Evolutionary conservation across 768 basidiomycete species (phyloP), one percentile per base, ranked within the genome.

Genomic region (Lactifluus hygrophoroides): DNA sequence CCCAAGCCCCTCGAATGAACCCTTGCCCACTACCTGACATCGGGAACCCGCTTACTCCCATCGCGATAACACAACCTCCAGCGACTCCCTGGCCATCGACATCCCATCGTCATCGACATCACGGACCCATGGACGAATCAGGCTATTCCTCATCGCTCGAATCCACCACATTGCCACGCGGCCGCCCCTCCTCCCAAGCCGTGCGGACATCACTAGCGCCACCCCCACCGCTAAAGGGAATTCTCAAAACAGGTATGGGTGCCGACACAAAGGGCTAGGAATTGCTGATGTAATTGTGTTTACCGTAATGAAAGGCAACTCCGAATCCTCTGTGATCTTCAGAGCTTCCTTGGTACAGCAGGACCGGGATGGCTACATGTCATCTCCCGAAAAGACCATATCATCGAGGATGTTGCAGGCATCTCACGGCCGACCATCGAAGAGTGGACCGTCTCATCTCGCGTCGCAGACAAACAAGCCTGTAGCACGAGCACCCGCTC

Each of bases 361-460:
- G 43, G 59, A 61, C 19, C 50, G 48, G 37, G 63, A 62, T 51
- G 63, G 63, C 9, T 64, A 58, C 30, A 17, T 54, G 23, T 56
- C 63, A 30, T 72, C 69, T 62, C 67, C 72, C 66, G 70, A 74
- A 67, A 65, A 53, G 23, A 14, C n/a, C n/a, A 25, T 34, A 5
- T n/a, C 58, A 13, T n/a, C 49, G 10, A 54, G 34, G 30, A 52
- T 51, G 30, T 11, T 37, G 58, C 57, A 48, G 7, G 30, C 16
- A 27, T 25, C 49, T 2, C 48, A 34, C 13, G 42, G 23, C 23
- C 35, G 11, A 17, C 16, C n/a, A 30, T 46, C 30, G n/a, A 60
- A 56, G 43, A 46, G 35, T 23, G 37, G 44, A 35, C 58, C 53
- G 11, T 17, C 32, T 13, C 32, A 21, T 5, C 43, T 49, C 23